Base-by-base conservation (phyloP, 495 filamentous ascomycete species). In the Penicillium angulare region DNA sequence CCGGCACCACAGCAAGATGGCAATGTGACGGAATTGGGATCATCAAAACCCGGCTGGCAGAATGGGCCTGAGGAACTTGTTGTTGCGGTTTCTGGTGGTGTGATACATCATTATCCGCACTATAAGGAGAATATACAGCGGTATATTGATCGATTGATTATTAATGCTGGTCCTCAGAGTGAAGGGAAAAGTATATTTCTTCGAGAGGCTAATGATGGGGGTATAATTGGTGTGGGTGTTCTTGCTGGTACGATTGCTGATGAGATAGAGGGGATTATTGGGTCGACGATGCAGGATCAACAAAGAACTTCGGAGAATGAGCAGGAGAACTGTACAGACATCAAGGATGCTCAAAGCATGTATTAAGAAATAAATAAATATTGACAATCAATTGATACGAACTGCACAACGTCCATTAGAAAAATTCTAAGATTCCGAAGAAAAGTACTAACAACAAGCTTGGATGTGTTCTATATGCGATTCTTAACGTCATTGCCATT, bases 81-180 rank as follows among this genome's bases (percentile, higher is more conserved):
- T 10, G 80, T 90, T 12, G 86, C 86, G 8, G 87, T 86, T 47
- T 86, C 85, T 1, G 86, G 86, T 3, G 85, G 86, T 36, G 86
- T 85, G 44, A 88, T 89, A 32, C 78, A 81, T 22, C 79, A 86
- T 52, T 88, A 88, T 57, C 86, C 86, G n/a, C 60, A 79, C 49
- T 89, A 85, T 57, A 71, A 86, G 31, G 65, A 72, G 22, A 79
- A 79, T 36, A 80, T 83, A 43, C 84, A 87, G 59, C 49, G 58
- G 45, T 83, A 83, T 57, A 71, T 89, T 20, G 80, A 88, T 60
- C 66, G 72, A 16, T 76, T 89, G 2, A 57, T 86, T 17, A 57
- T 71, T 4, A 67, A 67, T 12, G 78, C 79, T 24, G 79, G 78
- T 24, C 69, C 69, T 2, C 61, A 69, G 2, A 65, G 76, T 20